These are phyloP conservation scores for Ganoderma leucocontextum DNA, from an alignment of 1,284 basidiomycete genomes.

Conservation along the genomic window DNA sequence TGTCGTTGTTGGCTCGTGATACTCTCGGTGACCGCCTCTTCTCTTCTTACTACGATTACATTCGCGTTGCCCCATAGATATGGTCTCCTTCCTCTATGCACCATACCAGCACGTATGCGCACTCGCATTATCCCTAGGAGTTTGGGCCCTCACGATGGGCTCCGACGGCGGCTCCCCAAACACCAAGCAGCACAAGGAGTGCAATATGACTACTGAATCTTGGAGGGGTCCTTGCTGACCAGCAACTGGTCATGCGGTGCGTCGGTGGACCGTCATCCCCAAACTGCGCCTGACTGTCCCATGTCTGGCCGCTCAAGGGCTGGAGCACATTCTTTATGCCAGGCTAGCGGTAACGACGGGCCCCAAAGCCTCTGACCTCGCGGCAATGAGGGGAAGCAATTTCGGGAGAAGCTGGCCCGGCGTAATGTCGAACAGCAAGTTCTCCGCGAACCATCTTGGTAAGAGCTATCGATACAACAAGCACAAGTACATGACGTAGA, in stretches of 20 bases:
- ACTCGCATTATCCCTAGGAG: slow-evolving; percentile 19
- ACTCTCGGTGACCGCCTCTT: slow-evolving; percentile 27
- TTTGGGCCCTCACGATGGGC: slow-evolving; percentile 17
- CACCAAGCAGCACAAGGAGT: not conserved
- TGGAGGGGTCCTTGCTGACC: not conserved
- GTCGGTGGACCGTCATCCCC: not conserved
- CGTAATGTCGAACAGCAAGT: not conserved
- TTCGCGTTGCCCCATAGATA: slow-evolving; percentile 26
- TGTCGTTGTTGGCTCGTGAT: slow-evolving; percentile 28
- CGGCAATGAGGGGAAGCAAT: not conserved
- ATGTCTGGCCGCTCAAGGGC: no score
- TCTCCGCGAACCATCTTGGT: not conserved
- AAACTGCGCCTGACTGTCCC: not conserved
- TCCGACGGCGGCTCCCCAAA: slow-evolving; percentile 18
- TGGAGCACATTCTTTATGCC: not conserved
- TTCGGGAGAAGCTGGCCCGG: not conserved
- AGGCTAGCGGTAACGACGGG: not conserved
- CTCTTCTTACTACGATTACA: slow-evolving; percentile 16
- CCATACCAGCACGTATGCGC: slow-evolving; percentile 23
- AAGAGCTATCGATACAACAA: slow-evolving; percentile 1
- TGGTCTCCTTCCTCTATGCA: slow-evolving; percentile 21
- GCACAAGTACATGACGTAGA: not conserved
- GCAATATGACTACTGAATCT: not conserved
- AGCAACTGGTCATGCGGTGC: not conserved
- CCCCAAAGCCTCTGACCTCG: not conserved